Evolutionary conservation across 2,329 filamentous ascomycete species (phyloP), one percentile per base, ranked within the genome.

Genomic region (Didymella glomerata): DNA sequence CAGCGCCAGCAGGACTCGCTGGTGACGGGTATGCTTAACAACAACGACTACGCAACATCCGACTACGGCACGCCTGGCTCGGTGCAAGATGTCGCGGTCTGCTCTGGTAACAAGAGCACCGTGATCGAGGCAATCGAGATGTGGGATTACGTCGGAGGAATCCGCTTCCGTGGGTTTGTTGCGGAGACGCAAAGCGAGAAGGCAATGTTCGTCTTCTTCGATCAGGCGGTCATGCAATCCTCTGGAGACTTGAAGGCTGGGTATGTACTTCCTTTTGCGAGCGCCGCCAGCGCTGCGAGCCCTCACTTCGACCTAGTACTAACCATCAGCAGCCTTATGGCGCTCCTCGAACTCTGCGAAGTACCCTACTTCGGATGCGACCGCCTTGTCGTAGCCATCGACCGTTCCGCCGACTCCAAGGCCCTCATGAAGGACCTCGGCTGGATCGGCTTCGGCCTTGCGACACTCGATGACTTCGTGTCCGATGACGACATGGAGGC

Each of bases 361-460:
- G 84, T 86, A 61, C 86, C 91, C 40, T 75, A 78, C 57, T 86
- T 97, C 74, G 86, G 83, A 69, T 96, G 93, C 79, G 84, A 86
- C 54, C 86, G 90, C 73, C 86, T 97, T 62, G 87, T 96, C 63
- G 87, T 93, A 69, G 93, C 91, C 78, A 84, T 96, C 63, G 92
- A 94, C 76, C 90, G 92, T 64, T 61, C 82, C 45, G 86, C 89
- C 63, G 83, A 86, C 38, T 78, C 83, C 25, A 80, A 84, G 59
- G 83, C 88, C 58, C 82, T 94, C 67, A 87, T 90, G 71, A 92
- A 90, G 77, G 93, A 92, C 71, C 85, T 97, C 50, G 91, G 93
- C 76, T 97, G 93, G 93, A 93, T 96, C 65, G 93, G 93, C 54
- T 97, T 97, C 74, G 90, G 91, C 73, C 85, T 94, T 66, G 88